Percentiles rank a stretch among this genome's conserved stretches.
Conservation (phyloP, 108 stramenopile species). For the Asterionellopsis glacialis region DNA sequence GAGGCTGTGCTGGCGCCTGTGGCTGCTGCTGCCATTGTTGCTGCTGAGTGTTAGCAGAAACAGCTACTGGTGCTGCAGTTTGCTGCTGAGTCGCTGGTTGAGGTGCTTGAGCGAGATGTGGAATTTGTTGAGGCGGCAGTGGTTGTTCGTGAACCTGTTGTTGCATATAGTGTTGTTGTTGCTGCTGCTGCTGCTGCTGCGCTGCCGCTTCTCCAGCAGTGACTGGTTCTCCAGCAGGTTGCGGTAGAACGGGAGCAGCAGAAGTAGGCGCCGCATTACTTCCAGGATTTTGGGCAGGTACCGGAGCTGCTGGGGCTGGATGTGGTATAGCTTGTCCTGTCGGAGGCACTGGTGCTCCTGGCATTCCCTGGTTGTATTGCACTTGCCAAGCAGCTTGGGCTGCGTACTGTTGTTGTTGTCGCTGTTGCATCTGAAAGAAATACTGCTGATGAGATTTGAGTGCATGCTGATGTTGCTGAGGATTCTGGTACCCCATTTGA, state of each 20-base stretch:
- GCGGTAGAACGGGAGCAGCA: not conserved
- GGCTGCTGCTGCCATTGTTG: not conserved
- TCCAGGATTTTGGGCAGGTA: not conserved
- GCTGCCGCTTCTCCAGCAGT: constrained; percentile 44
- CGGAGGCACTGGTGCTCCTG: constrained; percentile 5
- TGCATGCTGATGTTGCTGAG: constrained; percentile 32
- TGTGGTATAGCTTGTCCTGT: not conserved
- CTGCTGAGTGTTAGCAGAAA: constrained; percentile 1
- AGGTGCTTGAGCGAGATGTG: not conserved
- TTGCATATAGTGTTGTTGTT: not conserved
- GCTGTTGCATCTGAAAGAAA: constrained; percentile 41
- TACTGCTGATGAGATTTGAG: constrained; percentile 36
- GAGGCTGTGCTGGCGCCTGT: constrained; percentile 7
- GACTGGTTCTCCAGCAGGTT: constrained; percentile 8
- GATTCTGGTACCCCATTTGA: constrained; percentile 6
- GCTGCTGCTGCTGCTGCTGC: constrained; percentile 18
- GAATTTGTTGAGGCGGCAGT: constrained; percentile 3
- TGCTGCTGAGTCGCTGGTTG: not conserved
- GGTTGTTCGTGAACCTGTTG: constrained; percentile 15
- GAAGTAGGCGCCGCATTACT: constrained; percentile 4
- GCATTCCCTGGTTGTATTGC: constrained; percentile 12
- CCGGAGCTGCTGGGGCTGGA: constrained; percentile 5
- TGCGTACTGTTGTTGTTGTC: constrained; percentile 28
- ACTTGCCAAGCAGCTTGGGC: constrained; percentile 16
- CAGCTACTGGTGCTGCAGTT: not conserved